These are phyloP conservation scores for Saturnispora dispora DNA, from an alignment of 805 yeast genomes.

Conservation along the genomic window DNA sequence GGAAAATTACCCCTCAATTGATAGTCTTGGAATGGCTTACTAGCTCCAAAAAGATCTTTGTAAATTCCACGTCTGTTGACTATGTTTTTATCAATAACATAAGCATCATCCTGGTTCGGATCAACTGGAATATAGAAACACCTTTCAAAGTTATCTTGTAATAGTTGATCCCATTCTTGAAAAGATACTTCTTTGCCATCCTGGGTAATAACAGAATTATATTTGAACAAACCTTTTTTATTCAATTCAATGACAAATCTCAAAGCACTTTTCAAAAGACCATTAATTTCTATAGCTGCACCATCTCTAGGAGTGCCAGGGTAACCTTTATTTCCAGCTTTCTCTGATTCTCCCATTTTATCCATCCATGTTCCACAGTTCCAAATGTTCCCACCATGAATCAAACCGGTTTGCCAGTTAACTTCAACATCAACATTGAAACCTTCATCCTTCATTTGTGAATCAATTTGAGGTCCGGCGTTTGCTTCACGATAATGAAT, in stretches of 20 bases:
- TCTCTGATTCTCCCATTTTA: slow-evolving; percentile 92
- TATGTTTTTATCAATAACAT: slow-evolving; percentile 50
- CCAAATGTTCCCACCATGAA: slow-evolving; percentile 84
- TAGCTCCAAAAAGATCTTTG: slow-evolving; percentile 74
- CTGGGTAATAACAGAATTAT: slow-evolving; percentile 45
- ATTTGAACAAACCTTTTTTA: slow-evolving; percentile 45
- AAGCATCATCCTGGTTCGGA: slow-evolving; percentile 50
- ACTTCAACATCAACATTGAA: slow-evolving; percentile 73
- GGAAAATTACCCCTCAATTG: slow-evolving; percentile 89
- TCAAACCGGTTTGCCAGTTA: slow-evolving; percentile 84
- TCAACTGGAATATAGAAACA: slow-evolving; percentile 68
- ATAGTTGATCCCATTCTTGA: slow-evolving; percentile 59
- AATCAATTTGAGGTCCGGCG: slow-evolving; percentile 82
- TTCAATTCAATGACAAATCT: slow-evolving; percentile 66
- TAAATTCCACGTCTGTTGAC: slow-evolving; percentile 90
- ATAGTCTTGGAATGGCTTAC: slow-evolving; percentile 88
- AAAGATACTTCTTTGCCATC: slow-evolving; percentile 52
- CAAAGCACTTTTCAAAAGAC: slow-evolving; percentile 73
- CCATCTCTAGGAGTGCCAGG: slow-evolving; percentile 99
- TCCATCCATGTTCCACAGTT: slow-evolving; percentile 99
- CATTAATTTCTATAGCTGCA: slow-evolving; percentile 88
- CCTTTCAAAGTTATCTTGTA: slow-evolving; percentile 69
- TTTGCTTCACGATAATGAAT: slow-evolving; percentile 87
- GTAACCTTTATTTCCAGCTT: slow-evolving; percentile 76
- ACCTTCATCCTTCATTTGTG: slow-evolving; percentile 89